These are phyloP conservation scores for Cyclotella atomus DNA, from an alignment of 108 stramenopile species.

Conservation along the genomic window DNA sequence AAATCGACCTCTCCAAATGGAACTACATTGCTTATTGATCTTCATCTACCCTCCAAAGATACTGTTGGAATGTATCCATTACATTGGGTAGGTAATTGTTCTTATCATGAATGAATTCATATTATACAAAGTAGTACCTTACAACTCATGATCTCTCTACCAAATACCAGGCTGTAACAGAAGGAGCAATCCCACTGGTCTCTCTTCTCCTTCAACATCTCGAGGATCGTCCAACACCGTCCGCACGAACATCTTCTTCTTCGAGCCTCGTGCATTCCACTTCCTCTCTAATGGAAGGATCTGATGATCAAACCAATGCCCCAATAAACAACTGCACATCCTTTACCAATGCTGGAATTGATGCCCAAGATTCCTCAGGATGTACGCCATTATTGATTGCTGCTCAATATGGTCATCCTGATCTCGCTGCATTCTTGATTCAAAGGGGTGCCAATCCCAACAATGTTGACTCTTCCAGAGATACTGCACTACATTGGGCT, in stretches of 20 bases:
- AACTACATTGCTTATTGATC: conserved; percentile 44
- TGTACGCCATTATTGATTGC: conserved; percentile 95
- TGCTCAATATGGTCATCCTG: conserved; percentile 93
- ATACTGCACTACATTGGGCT: conserved; percentile 96
- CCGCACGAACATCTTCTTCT: conserved; percentile 22
- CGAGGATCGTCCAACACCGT: conserved; percentile 52
- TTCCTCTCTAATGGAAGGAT: conserved; percentile 34
- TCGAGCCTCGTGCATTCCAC: conserved; percentile 18
- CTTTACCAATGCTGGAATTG: conserved; percentile 32
- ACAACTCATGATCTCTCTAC: too few relatives aligned
- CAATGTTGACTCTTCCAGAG: conserved; percentile 81
- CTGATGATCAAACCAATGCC: conserved; percentile 3
- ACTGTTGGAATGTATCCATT: conserved; percentile 92
- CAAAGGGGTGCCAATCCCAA: conserved; percentile 79
- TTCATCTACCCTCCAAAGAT: conserved; percentile 61
- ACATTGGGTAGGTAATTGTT: conserved; percentile 74
- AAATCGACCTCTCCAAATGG: conserved; percentile 40
- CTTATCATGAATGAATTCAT: background rate
- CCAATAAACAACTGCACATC: background rate
- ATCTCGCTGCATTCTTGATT: conserved; percentile 87
- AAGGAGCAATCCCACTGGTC: conserved; percentile 81
- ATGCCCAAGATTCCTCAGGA: conserved; percentile 71
- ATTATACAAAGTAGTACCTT: too few relatives aligned
- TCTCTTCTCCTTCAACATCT: conserved; percentile 68
- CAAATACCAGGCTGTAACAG: conserved; percentile 89